phyloP scores from a whole-genome alignment of 2,329 filamentous ascomycete genomes.

The Neofusicoccum ribis region DNA sequence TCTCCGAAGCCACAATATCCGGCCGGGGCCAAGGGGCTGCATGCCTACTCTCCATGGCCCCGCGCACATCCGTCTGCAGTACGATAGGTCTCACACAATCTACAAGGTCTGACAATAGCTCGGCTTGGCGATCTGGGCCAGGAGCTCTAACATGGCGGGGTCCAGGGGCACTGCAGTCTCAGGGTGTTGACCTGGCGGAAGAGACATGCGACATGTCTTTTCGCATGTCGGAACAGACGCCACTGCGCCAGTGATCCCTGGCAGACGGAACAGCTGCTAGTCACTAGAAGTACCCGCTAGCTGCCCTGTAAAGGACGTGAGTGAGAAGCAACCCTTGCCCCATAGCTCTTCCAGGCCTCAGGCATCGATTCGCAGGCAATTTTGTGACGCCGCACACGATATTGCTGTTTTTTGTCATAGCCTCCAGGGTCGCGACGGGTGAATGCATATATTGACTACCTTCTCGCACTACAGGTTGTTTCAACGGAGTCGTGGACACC shows the following conservation, averaged over 20 bases:
- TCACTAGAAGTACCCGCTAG: background rate
- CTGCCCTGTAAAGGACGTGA: background rate
- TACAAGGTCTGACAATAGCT: background rate
- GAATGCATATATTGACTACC: background rate
- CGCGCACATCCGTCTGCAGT: background rate
- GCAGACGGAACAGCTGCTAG: background rate
- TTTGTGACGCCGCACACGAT: background rate
- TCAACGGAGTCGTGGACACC: background rate
- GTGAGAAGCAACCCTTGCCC: slow-evolving; percentile 10
- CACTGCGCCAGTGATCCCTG: background rate
- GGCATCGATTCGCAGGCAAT: background rate
- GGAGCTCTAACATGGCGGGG: background rate
- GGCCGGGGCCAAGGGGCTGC: background rate
- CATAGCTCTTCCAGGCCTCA: background rate
- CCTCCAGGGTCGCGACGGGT: background rate
- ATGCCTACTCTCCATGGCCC: background rate
- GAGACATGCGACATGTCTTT: slow-evolving; percentile 6
- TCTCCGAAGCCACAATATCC: slow-evolving; percentile 1
- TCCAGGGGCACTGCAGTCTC: background rate
- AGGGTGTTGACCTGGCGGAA: background rate
- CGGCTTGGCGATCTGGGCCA: background rate
- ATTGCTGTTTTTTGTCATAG: background rate
- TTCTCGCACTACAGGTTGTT: background rate
- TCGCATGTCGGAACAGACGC: background rate
- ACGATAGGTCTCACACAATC: background rate